Evolutionary conservation across 495 filamentous ascomycete species (phyloP), one percentile per base, ranked within the genome.

Genomic region (Opeltia flavorubescens): DNA sequence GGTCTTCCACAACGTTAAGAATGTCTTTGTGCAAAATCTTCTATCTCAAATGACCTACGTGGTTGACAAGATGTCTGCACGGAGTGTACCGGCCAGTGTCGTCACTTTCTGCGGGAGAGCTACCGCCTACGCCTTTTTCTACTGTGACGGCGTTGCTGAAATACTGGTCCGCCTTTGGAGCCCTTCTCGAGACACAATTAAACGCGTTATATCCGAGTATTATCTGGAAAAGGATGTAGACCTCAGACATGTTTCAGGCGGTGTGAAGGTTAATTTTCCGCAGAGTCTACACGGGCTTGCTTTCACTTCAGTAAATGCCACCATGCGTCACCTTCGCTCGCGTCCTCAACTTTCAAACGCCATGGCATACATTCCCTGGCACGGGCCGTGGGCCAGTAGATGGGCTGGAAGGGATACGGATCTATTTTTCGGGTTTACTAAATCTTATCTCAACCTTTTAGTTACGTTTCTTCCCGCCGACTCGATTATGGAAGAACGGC

Each of bases 71-170:
- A 85, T 96, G 83, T 89, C 84, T 6, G 67, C 87, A 53, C 76
- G 86, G 55, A 81, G 85, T 56, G 84, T 87, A n/a, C 84, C 91
- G n/a, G 78, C 85, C 30, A 93, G 85, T 57, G 62, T 96, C 49
- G 88, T 96, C 39, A 79, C 82, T 27, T 98, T 95, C 64, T 91
- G 86, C 57, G 91, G 89, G 43, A 95, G 93, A 62, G 86, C 87
- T 13, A 84, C 80, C 54, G 91, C 91, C 7, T 95, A 94, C 62
- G 91, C 91, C 28, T 98, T 95, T 63, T 93, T 91, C 59, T 96
- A 95, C 60, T 91, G 86, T 31, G 83, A 88, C 0, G 87, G 87
- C 15, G 74, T 95, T 47, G 83, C 87, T 30, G 89, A 95, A 55
- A 76, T 89, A 31, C 69, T 96, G 44, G 77, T 94, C 24, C 74